These are phyloP conservation scores for Cyclocybe cylindracea DNA, from an alignment of 768 basidiomycete genomes.

Conservation along the genomic window DNA sequence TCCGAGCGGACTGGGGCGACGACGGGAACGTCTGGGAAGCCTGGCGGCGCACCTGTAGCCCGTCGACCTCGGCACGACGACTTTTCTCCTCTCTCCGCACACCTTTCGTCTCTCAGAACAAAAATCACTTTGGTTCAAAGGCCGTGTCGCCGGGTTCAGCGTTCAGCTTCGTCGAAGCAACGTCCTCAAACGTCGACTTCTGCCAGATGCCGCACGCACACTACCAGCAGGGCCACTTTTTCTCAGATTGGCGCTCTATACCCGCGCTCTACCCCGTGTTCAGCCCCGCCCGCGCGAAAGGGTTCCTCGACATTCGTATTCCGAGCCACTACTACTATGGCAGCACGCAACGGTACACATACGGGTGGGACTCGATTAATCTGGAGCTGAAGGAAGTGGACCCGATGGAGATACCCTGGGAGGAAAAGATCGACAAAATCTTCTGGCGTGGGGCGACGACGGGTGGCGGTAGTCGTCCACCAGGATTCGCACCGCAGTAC, in stretches of 20 bases:
- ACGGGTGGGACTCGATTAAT: constrained; percentile 85
- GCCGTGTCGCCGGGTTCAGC: constrained; percentile 43
- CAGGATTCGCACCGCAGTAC: constrained; percentile 79
- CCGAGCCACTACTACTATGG: constrained; percentile 97
- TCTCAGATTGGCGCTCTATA: constrained; percentile 94
- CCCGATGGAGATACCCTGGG: constrained; percentile 87
- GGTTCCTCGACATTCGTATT: constrained; percentile 89
- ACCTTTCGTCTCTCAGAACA: constrained; percentile 31
- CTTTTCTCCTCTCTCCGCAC: constrained; percentile 78
- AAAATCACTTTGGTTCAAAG: constrained; percentile 26
- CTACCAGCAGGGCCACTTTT: constrained; percentile 92
- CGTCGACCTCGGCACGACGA: constrained; percentile 75
- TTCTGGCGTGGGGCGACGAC: constrained; percentile 98
- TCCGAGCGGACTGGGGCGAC: constrained; percentile 83
- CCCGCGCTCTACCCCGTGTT: constrained; percentile 91
- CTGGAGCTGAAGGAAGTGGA: constrained; percentile 76
- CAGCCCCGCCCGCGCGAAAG: constrained; percentile 84
- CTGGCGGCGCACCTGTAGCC: constrained; percentile 88
- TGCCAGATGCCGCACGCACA: constrained; percentile 83
- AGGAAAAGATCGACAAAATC: constrained; percentile 80
- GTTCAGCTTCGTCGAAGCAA: constrained; percentile 62
- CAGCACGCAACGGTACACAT: constrained; percentile 79
- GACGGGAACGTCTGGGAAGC: constrained; percentile 92
- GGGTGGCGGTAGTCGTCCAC: constrained; percentile 87
- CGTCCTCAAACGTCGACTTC: constrained; percentile 73